Base-by-base conservation (phyloP, 106 monocot species). In the Ottelia alismoides region DNA sequence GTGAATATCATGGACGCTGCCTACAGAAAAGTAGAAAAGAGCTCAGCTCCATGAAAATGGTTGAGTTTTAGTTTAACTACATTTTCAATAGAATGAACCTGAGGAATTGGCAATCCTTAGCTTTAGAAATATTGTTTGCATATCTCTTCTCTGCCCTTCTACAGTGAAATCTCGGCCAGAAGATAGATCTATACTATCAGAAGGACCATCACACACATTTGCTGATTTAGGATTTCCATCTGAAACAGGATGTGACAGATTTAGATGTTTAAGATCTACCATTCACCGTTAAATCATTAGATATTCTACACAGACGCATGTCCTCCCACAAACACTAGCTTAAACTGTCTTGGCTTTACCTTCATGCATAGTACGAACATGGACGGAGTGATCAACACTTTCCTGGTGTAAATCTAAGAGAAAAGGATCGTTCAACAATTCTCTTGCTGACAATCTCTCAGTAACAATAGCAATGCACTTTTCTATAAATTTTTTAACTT, bases 401-500 rank as follows among this genome's bases (percentile, higher is more conserved):
- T 43, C 40, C 6, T 7, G 6, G 10, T 43, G 6, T 16, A 43
- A 6, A 43, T 75, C 80, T 50, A 24, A 51, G 1, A 82, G 77
- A 66, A 82, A 82, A 31, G 82, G 70, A 57, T 77, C 77, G 40
- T 18, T 63, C 23, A 84, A 58, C n/a, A 84, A 30, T 2, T 78
- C 68, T 58, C 45, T 65, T 44, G 84, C 84, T 11, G 84, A 47
- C n/a, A 75, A 57, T 63, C 78, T 75, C n/a, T 79, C 62, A 22
- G 84, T 63, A 51, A 28, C 84, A 48, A 67, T 56, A 20, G 71
- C 64, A 18, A 80, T 77, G 56, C 82, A 83, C 45, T 77, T 83
- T 23, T 74, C 74, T 32, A 83, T 83, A 47, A 83, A 83, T 25
- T 29, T 47, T 55, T 52, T 77, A 22, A 77, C 74, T 55, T 35